Percentiles rank a stretch among this genome's conserved stretches.
Evolutionary conservation across 495 filamentous ascomycete species (phyloP).

Genomic region (Tuber calosporum): DNA sequence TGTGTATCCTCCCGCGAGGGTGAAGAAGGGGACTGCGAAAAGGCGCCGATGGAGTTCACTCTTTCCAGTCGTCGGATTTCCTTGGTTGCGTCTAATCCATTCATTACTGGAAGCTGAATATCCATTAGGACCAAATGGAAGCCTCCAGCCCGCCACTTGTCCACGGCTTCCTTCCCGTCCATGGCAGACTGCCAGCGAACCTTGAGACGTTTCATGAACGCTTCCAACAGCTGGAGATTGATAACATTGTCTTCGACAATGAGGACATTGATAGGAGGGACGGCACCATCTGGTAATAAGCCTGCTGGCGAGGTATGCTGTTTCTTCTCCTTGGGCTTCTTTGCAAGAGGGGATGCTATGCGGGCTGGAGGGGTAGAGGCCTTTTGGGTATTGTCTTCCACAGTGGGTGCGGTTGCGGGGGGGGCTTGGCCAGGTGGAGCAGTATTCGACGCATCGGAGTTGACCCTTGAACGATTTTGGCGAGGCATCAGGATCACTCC

Average conservation of each 20-base stretch:
- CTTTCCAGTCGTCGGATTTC: constrained; percentile 88
- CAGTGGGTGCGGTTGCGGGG: constrained; percentile 55
- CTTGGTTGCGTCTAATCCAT: constrained; percentile 88
- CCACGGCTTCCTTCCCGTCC: constrained; percentile 86
- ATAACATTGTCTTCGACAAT: constrained; percentile 99
- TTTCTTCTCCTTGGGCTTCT: constrained; percentile 50
- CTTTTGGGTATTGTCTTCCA: constrained; percentile 46
- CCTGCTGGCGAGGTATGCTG: constrained; percentile 51
- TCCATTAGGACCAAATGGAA: constrained; percentile 98
- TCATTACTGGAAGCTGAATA: constrained; percentile 97
- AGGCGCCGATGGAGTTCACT: constrained; percentile 70
- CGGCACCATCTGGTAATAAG: constrained; percentile 63
- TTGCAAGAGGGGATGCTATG: constrained; percentile 55
- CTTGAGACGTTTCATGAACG: constrained; percentile 92
- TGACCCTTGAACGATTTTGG: constrained; percentile 37
- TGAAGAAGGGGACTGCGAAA: constrained; percentile 48
- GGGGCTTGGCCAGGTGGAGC: constrained; percentile 46
- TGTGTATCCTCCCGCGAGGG: constrained; percentile 40
- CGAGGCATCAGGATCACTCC: constrained; percentile 28
- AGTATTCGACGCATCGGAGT: constrained; percentile 35
- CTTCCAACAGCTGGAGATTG: constrained; percentile 85
- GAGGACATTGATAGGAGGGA: constrained; percentile 93
- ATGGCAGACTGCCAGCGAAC: constrained; percentile 97
- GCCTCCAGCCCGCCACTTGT: constrained; percentile 87
- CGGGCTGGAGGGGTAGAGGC: constrained; percentile 55